Evolutionary conservation across 225 moss, liverwort and hornwort species (phyloP), one percentile per base, ranked within the genome.

Genomic region (Bryum argenteum): DNA sequence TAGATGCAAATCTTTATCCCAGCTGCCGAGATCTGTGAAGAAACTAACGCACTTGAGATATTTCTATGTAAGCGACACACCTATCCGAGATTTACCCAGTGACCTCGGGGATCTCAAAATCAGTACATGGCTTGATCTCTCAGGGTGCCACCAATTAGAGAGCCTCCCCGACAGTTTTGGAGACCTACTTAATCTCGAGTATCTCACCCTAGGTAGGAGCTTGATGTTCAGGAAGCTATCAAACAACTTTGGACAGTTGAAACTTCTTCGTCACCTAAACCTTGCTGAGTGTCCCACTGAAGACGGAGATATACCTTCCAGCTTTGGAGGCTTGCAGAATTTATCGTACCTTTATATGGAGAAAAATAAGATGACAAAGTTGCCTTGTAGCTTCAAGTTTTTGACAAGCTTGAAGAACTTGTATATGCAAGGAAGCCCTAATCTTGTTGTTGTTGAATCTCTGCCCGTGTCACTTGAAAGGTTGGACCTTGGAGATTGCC

Each of bases 381-480:
- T 82, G n/a, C 82, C 78, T 0, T 10, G 40, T 16, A 43, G 40
- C 26, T 82, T 78, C 58, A 75, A 44, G 16, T 57, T 50, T 7
- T 42, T 75, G 52, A 58, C 52, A 57, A 37, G 53, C 54, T 68
- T 78, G 67, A 28, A 28, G 3, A 23, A 4, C 28, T 12, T 78
- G 37, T 28, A 68, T 10, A 67, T 75, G 61, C 75, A 19, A 68
- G 51, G 12, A 2, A 60, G 75, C 18, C 43, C 9, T 6, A 6
- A 67, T 65, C 53, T 82, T 39, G 43, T 9, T 9, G 17, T 68
- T 45, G 67, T 75, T 24, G 56, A 63, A 4, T 50, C 60, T 10
- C 58, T 79, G 63, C 82, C 71, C 23, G 71, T 19, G 3, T 75
- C 33, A 24, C 0, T 82, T 14, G 62, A 68, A 68, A 75, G 53